phyloP scores from a whole-genome alignment of 176 grass and related monocot species.

The Canna indica region DNA sequence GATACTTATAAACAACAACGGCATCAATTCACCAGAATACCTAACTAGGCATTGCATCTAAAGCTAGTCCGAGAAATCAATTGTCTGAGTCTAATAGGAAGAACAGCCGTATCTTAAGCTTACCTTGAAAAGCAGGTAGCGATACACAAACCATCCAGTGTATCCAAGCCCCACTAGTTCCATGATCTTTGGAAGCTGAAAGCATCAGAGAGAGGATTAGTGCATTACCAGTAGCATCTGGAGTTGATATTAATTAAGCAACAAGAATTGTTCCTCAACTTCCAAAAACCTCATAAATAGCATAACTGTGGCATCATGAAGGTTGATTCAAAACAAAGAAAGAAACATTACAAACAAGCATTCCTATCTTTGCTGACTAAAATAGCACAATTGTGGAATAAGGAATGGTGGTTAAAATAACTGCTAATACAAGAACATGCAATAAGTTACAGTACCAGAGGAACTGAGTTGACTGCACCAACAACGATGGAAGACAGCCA shows the following conservation, averaged over 20 bases:
- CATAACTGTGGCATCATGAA: too few species aligned
- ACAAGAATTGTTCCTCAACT: too few species aligned
- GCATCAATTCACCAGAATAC: neutral
- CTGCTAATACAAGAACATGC: neutral
- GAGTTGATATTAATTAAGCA: too few species aligned
- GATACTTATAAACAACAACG: neutral
- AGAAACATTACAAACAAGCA: too few species aligned
- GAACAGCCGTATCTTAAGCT: neutral
- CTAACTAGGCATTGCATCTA: neutral
- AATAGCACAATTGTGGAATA: too few species aligned
- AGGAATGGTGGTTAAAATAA: too few species aligned
- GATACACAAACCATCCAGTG: slow-evolving; percentile 97
- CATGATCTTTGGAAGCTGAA: slow-evolving; percentile 86
- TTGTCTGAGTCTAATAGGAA: neutral
- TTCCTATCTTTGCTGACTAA: too few species aligned
- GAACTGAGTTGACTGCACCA: slow-evolving; percentile 83
- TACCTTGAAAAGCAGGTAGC: slow-evolving; percentile 99
- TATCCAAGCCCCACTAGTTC: slow-evolving; percentile 93
- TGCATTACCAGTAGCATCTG: neutral
- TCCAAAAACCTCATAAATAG: too few species aligned
- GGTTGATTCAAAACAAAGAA: too few species aligned
- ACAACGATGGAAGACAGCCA: slow-evolving; percentile 88
- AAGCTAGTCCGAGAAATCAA: neutral
- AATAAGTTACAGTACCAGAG: slow-evolving; percentile 43
- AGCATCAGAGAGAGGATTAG: slow-evolving; percentile 5